Base-by-base conservation (phyloP, 202 grass and related monocot species). In the Panicum hallii region DNA sequence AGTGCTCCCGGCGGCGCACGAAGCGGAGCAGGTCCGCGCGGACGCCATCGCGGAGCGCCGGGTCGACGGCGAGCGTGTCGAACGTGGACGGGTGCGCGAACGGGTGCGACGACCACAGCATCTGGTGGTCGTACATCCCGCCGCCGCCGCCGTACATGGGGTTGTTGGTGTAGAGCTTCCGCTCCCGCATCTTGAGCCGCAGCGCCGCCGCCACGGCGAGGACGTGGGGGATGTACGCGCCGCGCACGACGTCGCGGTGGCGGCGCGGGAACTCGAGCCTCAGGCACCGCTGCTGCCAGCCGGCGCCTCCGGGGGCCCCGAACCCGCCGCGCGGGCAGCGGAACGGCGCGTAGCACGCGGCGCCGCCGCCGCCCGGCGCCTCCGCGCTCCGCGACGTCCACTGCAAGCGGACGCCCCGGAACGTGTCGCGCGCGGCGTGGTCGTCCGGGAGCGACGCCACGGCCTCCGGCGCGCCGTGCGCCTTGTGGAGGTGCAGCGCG, bases 51-150 rank as follows among this genome's bases (percentile, higher is more conserved):
- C 83, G 74, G 9, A 92, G 75, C 8, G 4, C 74, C 8, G 88
- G 95, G 75, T 95, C 79, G 50, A 97, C 43, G 63, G 89, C 89
- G 70, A 97, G 74, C 62, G 90, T 91, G 63, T 90, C 90, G 75
- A 93, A 94, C 13, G 86, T 97, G 30, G 49, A 97, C 1, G 91
- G 91, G 87, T 94, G 88, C 32, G 53, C 15, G 86, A 94, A 97
- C 14, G 88, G 22, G 67, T 89, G 90, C 19, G 84, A 75, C 9
- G 86, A 79, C 95, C 92, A 93, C 23, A 84, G 9, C n/a, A 48
- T 57, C 71, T 78, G 75, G 80, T 89, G 79, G 32, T 87, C 85
- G 53, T 92, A 86, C 70, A 4, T 26, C 46, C 30, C 10, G 10
- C 42, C 58, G 23, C 58, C 22, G 22, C 15, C 6, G 75, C 19